phyloP scores from a whole-genome alignment of 192 early-diverging fungal genomes.

The Entophlyctis helioformis region DNA sequence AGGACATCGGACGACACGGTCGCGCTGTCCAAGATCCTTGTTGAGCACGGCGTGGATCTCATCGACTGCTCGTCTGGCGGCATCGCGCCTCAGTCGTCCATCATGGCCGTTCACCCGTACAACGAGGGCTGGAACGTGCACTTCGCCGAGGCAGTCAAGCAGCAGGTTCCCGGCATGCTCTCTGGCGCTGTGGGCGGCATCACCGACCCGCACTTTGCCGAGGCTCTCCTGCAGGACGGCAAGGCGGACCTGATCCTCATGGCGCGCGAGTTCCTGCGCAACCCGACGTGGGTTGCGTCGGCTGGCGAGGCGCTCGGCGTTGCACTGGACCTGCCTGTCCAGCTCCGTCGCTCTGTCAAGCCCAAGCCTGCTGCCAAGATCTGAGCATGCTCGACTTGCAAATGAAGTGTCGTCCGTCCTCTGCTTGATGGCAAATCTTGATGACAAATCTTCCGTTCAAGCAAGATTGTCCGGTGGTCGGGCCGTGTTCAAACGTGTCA shows the following conservation, averaged over 20 bases:
- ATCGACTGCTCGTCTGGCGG: conserved; percentile 75
- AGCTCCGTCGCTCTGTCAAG: too few species aligned
- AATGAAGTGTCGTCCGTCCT: too few species aligned
- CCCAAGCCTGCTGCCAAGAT: too few species aligned
- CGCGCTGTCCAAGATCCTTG: conserved; percentile 41
- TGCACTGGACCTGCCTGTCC: conserved; percentile 22
- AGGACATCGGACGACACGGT: conserved; percentile 61
- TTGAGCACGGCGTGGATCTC: conserved; percentile 67
- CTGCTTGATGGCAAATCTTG: too few species aligned
- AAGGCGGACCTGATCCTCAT: conserved; percentile 66
- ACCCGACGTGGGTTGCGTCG: conserved; percentile 56
- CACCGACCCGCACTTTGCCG: conserved; percentile 47
- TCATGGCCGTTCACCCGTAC: background rate
- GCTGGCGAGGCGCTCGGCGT: conserved; percentile 56
- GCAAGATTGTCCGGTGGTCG: too few species aligned
- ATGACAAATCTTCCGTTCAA: too few species aligned
- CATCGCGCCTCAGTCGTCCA: conserved; percentile 31
- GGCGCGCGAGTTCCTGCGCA: conserved; percentile 56
- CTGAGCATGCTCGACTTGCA: too few species aligned
- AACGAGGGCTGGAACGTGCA: conserved; percentile 37
- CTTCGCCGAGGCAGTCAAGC: conserved; percentile 43
- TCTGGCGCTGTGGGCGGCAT: conserved; percentile 66
- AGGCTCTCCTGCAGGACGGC: conserved; percentile 46
- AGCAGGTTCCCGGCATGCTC: conserved; percentile 37
- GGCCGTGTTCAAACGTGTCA: too few species aligned